Evolutionary conservation across 768 basidiomycete genomes (phyloP), one percentile per base, ranked within the genome.

Genomic region (Boletus bicolor): DNA sequence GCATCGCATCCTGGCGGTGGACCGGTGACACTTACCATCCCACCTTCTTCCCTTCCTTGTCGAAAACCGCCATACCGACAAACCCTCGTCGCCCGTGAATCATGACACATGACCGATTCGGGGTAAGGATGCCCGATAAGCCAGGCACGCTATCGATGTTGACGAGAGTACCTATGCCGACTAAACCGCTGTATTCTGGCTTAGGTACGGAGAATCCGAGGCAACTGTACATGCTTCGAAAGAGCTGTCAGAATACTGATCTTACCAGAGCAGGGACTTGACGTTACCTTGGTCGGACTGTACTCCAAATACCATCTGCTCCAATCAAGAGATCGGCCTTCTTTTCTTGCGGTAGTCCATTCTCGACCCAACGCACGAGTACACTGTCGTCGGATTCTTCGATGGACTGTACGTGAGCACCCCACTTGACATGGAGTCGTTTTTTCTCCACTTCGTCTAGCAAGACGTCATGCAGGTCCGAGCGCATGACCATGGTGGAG

Each of bases 291-390:
- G 63, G 44, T 38, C 66, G 63, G 17, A 65, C 68, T 9, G 46
- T 57, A 30, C 69, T 68, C 70, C 69, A 72, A 17, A 72, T 68
- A 5, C 68, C 66, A 28, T 72, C 70, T 35, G 69, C 70, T 37
- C 69, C 70, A 19, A 70, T 56, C 41, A 70, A 49, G 15, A 70
- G 66, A 52, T 72, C 70, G n/a, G 53, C 69, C 56, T 62, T 66
- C 56, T 54, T 66, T 51, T 68, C 57, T 39, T 68, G 53, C 12
- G 14, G 8, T 17, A 45, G 28, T 38, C 60, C 68, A 7, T 54
- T 45, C 57, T 70, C 61, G 12, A 30, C 15, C 69, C 69, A 70
- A 55, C 55, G 56, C 21, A 72, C 70, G 42, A 66, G 48, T 6
- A 70, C 62, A 26, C 66, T 64, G 11, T 66, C 64, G 7, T 60